These are phyloP conservation scores for Phytomonas serpens DNA, from an alignment of 208 protist genomes.

Conservation along the genomic window DNA sequence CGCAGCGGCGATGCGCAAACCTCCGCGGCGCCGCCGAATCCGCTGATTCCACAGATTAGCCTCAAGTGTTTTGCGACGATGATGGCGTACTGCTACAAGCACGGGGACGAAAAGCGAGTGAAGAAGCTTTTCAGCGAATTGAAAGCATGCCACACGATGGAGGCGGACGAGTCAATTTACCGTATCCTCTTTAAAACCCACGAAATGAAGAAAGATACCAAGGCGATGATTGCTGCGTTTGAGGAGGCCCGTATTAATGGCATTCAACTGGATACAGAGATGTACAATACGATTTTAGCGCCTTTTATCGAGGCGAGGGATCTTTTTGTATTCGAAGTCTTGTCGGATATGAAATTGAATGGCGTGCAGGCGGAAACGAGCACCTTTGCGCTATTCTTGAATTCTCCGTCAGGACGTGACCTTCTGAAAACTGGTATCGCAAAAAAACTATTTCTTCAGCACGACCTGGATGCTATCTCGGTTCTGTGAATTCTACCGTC, in stretches of 20 bases:
- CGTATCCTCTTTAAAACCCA: slow-evolving; percentile 58
- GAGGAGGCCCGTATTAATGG: slow-evolving; percentile 70
- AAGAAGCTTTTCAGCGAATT: slow-evolving; percentile 50
- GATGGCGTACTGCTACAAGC: slow-evolving; percentile 52
- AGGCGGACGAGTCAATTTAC: slow-evolving; percentile 52
- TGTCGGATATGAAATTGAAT: slow-evolving; percentile 74
- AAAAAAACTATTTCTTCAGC: slow-evolving; percentile 20
- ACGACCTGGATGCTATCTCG: slow-evolving; percentile 1
- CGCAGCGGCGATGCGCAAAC: not conserved
- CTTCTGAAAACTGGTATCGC: slow-evolving; percentile 31
- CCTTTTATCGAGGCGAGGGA: slow-evolving; percentile 43
- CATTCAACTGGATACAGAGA: slow-evolving; percentile 33
- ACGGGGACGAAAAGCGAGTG: slow-evolving; percentile 31
- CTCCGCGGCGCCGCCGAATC: not conserved
- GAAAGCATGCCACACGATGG: slow-evolving; percentile 37
- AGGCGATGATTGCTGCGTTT: slow-evolving; percentile 41
- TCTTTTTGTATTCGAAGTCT: slow-evolving; percentile 60
- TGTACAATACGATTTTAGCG: slow-evolving; percentile 80
- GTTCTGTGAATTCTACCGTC: not conserved
- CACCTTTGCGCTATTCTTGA: slow-evolving; percentile 72
- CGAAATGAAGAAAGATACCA: slow-evolving; percentile 18
- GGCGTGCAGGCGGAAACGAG: slow-evolving; percentile 35
- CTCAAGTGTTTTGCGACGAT: slow-evolving; percentile 46
- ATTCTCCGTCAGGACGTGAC: slow-evolving; percentile 34
- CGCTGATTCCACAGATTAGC: slow-evolving; percentile 19